phyloP scores from a whole-genome alignment of 176 grass and related monocot genomes.

The Aegilops umbellulata region DNA sequence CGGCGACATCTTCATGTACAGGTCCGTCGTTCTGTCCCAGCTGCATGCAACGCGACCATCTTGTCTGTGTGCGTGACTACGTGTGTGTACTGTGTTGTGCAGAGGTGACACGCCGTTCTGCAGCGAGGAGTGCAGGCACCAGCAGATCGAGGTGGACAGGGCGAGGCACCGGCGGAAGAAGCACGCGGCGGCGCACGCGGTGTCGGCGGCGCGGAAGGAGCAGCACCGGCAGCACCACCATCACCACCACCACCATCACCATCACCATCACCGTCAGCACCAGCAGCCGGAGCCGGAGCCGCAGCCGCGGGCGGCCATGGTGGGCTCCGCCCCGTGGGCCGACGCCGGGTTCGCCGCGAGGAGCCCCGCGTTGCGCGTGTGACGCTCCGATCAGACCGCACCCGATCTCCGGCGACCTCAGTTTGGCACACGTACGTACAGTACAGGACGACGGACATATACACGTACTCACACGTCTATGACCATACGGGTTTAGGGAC shows the following conservation, averaged over 20 bases:
- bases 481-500: not conserved
- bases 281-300: not conserved
- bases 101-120: slow-evolving; percentile 93
- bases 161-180: slow-evolving; percentile 64
- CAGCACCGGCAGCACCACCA: slow-evolving; percentile 7
- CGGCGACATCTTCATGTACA: slow-evolving; percentile 77
- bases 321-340: slow-evolving; percentile 25
- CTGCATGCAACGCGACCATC: not conserved
- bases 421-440: not conserved
- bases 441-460: slow-evolving; percentile 2
- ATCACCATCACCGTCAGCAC: not conserved
- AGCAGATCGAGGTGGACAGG: slow-evolving; percentile 84
- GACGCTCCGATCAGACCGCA: not conserved
- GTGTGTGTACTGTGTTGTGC: not conserved
- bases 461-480: not conserved
- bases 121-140: slow-evolving; percentile 89
- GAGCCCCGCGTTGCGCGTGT: slow-evolving; percentile 43
- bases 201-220: slow-evolving; percentile 29
- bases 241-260: not conserved
- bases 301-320: slow-evolving; percentile 29
- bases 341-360: slow-evolving; percentile 25
- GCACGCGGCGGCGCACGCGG: slow-evolving; percentile 47
- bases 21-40: not conserved
- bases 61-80: not conserved
- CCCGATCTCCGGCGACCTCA: not conserved